Percentiles rank a stretch among this genome's conserved stretches.
These are phyloP conservation scores for Curvularia verruculosa DNA, from an alignment of 2,329 filamentous ascomycete species.

Conservation along the genomic window DNA sequence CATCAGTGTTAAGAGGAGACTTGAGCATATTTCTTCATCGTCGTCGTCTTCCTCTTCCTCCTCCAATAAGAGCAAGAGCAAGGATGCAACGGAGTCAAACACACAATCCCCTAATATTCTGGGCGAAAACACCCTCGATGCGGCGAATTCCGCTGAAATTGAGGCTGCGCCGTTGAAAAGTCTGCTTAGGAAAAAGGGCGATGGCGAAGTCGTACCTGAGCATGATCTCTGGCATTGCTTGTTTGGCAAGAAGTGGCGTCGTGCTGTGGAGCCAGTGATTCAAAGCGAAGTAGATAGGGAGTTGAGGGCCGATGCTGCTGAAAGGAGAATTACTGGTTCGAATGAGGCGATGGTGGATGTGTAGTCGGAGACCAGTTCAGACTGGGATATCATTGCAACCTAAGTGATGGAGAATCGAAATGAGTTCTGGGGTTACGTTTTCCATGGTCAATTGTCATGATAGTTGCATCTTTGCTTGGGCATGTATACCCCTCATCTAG, in stretches of 20 bases:
- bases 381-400: neutral
- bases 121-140: conserved; percentile 70
- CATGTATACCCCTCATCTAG: neutral
- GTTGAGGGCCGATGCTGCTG: conserved; percentile 62
- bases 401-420: neutral
- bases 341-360: neutral
- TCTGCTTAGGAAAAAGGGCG: conserved; percentile 72
- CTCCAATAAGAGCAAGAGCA: neutral
- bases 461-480: neutral
- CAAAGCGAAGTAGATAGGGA: conserved; percentile 57
- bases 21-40: conserved; percentile 73
- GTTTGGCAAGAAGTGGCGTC: conserved; percentile 64
- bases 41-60: conserved; percentile 22
- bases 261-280: conserved; percentile 38
- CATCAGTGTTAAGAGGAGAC: conserved; percentile 76
- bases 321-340: conserved; percentile 32
- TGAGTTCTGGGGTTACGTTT: neutral
- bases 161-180: conserved; percentile 73
- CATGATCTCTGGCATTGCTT: conserved; percentile 88
- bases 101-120: conserved; percentile 4
- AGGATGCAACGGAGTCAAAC: neutral
- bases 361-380: neutral
- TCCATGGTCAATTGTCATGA: neutral
- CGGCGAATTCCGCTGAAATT: conserved; percentile 83
- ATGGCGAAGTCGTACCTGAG: conserved; percentile 79